These are phyloP conservation scores for Leccinum solheimii DNA, from an alignment of 1,284 basidiomycete genomes.

Conservation along the genomic window DNA sequence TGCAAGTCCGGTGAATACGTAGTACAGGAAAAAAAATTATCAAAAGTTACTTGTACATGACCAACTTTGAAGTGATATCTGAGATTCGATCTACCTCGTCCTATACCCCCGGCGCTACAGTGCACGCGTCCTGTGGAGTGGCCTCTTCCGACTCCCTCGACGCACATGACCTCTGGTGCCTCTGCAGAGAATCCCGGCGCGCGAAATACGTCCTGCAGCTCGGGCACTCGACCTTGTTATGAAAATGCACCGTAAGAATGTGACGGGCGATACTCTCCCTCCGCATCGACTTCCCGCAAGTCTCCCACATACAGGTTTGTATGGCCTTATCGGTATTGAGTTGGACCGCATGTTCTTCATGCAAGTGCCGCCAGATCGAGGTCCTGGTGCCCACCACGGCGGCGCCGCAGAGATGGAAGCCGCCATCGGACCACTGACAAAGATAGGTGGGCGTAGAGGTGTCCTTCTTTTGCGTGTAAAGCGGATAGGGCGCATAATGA, in stretches of 20 bases:
- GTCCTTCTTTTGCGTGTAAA: not conserved
- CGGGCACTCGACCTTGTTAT: conserved; percentile 22
- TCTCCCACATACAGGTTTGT: conserved; percentile 17
- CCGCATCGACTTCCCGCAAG: conserved; percentile 20
- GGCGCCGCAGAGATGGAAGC: not conserved
- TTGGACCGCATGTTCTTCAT: conserved; percentile 5
- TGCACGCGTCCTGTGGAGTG: not conserved
- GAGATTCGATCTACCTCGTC: not conserved
- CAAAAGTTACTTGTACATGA: not conserved
- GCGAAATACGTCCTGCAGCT: conserved; percentile 20
- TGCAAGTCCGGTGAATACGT: not conserved
- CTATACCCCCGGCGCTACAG: not conserved
- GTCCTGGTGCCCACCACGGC: conserved; percentile 7
- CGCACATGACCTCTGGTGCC: conserved; percentile 21
- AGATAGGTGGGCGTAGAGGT: not conserved
- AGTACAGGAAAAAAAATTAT: not conserved
- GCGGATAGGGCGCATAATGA: conserved; percentile 11
- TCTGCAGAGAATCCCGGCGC: conserved; percentile 27
- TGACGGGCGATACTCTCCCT: conserved; percentile 29
- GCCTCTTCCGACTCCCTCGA: not conserved
- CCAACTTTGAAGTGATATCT: not conserved
- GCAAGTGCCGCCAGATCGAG: conserved; percentile 21
- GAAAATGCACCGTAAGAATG: conserved; percentile 23
- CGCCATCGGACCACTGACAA: conserved; percentile 17
- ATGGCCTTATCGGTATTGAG: conserved; percentile 5